Percentiles rank a stretch among this genome's conserved stretches.
Conservation (phyloP, 352 stramenopile genomes). For the Globisporangium acanthophoron region DNA sequence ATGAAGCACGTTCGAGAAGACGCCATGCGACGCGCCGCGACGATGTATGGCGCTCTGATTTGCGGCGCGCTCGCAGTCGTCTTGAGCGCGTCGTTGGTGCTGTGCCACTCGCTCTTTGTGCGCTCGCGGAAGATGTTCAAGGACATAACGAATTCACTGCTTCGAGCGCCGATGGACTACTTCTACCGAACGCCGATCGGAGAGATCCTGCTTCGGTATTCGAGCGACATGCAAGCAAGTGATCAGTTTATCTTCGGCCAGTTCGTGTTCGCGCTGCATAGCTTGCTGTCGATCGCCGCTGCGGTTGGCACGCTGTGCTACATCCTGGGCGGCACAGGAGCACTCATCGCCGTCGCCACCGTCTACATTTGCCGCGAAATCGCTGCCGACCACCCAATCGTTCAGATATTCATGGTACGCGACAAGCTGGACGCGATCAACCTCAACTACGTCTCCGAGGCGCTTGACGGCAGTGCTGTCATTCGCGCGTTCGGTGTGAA, state of each 20-base stretch:
- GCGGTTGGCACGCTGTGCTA: constrained; percentile 20
- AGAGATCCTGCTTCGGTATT: constrained; percentile 29
- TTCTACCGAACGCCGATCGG: constrained; percentile 34
- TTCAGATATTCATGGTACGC: constrained; percentile 26
- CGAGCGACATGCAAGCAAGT: constrained; percentile 27
- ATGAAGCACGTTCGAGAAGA: constrained; percentile 5
- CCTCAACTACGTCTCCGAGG: constrained; percentile 26
- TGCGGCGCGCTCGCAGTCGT: background rate
- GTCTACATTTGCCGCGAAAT: constrained; percentile 9
- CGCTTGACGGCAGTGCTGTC: constrained; percentile 26
- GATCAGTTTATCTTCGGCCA: constrained; percentile 20
- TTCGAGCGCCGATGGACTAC: constrained; percentile 28
- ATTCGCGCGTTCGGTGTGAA: constrained; percentile 31
- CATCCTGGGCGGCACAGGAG: constrained; percentile 20
- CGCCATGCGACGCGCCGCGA: constrained; percentile 24
- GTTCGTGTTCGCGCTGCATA: constrained; percentile 24
- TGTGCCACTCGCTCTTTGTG: constrained; percentile 24
- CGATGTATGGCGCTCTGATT: constrained; percentile 25
- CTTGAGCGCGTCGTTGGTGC: constrained; percentile 9
- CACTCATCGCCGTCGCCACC: constrained; percentile 17
- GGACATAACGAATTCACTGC: constrained; percentile 21
- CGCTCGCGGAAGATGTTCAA: constrained; percentile 17
- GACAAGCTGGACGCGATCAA: constrained; percentile 17
- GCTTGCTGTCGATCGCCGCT: constrained; percentile 19
- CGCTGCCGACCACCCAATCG: constrained; percentile 13